phyloP scores from a whole-genome alignment of 2,329 filamentous ascomycete species.

The Aspergillus ochraceoroseus region DNA sequence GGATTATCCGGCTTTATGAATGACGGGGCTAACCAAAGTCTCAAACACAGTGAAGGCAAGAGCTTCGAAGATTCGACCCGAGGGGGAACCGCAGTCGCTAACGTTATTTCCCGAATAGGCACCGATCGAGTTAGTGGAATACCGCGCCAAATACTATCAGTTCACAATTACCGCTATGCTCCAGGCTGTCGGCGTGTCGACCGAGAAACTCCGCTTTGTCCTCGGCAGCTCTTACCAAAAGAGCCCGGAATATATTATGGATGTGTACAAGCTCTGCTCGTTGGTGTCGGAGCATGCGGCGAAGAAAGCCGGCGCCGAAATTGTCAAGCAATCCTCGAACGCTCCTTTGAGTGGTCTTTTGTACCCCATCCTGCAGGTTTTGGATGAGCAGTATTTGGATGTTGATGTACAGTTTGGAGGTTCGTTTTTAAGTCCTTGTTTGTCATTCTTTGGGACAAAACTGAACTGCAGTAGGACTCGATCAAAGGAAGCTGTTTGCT shows the following conservation, averaged over 20 bases:
- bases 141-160: conserved; percentile 78
- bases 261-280: conserved; percentile 70
- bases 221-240: conserved; percentile 76
- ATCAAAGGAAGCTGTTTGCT: conserved; percentile 31
- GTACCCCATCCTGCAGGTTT: conserved; percentile 81
- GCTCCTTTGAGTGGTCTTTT: conserved; percentile 68
- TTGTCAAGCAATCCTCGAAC: conserved; percentile 87
- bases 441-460: too few relatives aligned
- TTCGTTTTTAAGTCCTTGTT: too few relatives aligned
- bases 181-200: conserved; percentile 70
- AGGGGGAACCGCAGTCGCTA: too few relatives aligned
- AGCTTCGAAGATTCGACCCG: too few relatives aligned
- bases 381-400: conserved; percentile 84
- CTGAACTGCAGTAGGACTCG: conserved; percentile 48
- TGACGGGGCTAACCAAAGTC: too few relatives aligned
- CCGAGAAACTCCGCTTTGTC: conserved; percentile 75
- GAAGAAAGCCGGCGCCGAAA: conserved; percentile 84
- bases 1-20: too few relatives aligned
- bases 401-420: conserved; percentile 87
- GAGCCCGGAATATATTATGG: conserved; percentile 69
- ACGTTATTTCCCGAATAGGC: too few relatives aligned
- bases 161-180: conserved; percentile 69
- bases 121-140: conserved; percentile 78
- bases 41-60: too few relatives aligned
- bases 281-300: conserved; percentile 63